Conservation (phyloP, 2,329 filamentous ascomycete species). For the Trichoderma sp. region DNA sequence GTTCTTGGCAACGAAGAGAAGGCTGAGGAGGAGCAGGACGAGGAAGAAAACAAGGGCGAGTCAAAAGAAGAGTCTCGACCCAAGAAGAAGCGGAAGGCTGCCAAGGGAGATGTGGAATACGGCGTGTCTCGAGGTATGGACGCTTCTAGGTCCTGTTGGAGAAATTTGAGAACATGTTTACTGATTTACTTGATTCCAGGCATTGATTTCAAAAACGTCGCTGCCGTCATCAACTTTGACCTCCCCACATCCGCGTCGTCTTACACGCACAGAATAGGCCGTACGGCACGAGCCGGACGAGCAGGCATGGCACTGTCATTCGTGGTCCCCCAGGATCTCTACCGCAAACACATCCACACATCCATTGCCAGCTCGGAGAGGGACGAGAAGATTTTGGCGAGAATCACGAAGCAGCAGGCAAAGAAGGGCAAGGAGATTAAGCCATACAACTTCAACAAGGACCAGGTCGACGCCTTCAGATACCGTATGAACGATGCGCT, state of each 20-base stretch:
- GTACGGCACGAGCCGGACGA: slow-evolving; percentile 87
- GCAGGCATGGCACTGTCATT: slow-evolving; percentile 96
- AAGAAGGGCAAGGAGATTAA: slow-evolving; percentile 79
- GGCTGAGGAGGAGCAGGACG: slow-evolving; percentile 37
- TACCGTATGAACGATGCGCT: slow-evolving; percentile 94
- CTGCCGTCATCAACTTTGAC: slow-evolving; percentile 95
- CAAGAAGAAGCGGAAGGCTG: slow-evolving; percentile 43
- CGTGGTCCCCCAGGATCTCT: slow-evolving; percentile 77
- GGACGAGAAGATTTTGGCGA: slow-evolving; percentile 79
- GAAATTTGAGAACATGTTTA: not conserved
- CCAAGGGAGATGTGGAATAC: slow-evolving; percentile 77
- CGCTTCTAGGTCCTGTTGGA: not conserved
- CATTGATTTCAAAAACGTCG: slow-evolving; percentile 95
- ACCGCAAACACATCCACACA: slow-evolving; percentile 87
- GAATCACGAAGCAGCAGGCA: slow-evolving; percentile 74
- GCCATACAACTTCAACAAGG: slow-evolving; percentile 92
- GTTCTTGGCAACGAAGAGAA: slow-evolving; percentile 65
- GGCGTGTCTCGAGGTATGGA: slow-evolving; percentile 81
- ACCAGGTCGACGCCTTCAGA: slow-evolving; percentile 86
- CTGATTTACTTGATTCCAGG: slow-evolving; percentile 27
- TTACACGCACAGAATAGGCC: slow-evolving; percentile 95
- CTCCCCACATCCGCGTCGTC: slow-evolving; percentile 83
- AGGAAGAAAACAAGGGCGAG: slow-evolving; percentile 31
- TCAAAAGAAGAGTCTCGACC: slow-evolving; percentile 28
- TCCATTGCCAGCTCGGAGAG: slow-evolving; percentile 70